Percentiles rank a stretch among this genome's conserved stretches.
These are phyloP conservation scores for Trichomonas vaginalis DNA, from an alignment of 208 protist genomes.

Conservation along the genomic window DNA sequence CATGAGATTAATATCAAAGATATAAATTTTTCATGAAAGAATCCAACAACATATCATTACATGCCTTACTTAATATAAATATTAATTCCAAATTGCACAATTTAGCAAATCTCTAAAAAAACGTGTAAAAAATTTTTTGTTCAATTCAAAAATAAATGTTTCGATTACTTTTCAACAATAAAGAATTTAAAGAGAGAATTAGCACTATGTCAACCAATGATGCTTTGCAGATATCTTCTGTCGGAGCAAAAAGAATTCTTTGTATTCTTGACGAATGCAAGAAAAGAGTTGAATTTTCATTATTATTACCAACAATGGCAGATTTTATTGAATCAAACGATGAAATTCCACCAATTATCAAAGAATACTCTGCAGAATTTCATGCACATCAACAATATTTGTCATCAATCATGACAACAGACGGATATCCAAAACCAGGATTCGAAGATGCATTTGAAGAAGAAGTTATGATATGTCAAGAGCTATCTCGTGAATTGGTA, in stretches of 20 bases:
- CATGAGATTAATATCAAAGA: too few species aligned
- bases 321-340: neutral
- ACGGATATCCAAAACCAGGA: neutral
- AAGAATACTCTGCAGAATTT: neutral
- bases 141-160: neutral
- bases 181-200: neutral
- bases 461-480: neutral
- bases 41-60: too few species aligned
- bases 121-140: too few species aligned
- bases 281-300: neutral
- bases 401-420: neutral
- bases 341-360: neutral
- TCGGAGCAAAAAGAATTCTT: neutral
- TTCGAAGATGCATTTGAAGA: neutral
- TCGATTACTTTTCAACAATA: neutral
- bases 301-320: neutral
- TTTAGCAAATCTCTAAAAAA: too few species aligned
- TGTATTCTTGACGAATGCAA: neutral
- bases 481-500: neutral
- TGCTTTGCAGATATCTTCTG: neutral
- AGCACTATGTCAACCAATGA: neutral
- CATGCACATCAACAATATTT: neutral
- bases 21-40: too few species aligned
- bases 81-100: too few species aligned
- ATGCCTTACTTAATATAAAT: too few species aligned